A percentile compares a stretch with the other conserved stretches of the same genome.
Conservation (phyloP, 768 basidiomycete species). For the Suillus clintonianus region DNA sequence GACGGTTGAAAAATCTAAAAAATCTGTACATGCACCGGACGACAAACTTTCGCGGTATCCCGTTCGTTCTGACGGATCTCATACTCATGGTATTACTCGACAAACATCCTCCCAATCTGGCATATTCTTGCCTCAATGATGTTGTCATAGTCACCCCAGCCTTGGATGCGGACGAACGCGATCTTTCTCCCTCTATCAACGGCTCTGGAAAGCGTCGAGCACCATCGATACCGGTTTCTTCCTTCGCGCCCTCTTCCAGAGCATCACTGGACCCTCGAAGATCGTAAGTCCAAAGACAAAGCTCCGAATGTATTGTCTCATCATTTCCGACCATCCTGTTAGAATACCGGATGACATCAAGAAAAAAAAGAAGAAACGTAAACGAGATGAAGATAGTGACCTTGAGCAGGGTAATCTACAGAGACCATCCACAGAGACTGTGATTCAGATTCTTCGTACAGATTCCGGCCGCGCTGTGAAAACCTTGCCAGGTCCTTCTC, state of each 20-base stretch:
- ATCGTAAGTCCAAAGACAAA: constrained; percentile 42
- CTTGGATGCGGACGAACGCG: constrained; percentile 52
- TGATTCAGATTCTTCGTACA: constrained; percentile 23
- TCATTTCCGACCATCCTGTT: neutral
- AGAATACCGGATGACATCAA: constrained; percentile 54
- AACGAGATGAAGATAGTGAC: constrained; percentile 78
- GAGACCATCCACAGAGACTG: constrained; percentile 7
- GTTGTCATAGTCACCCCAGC: constrained; percentile 46
- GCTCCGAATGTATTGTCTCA: constrained; percentile 15
- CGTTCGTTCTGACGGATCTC: neutral
- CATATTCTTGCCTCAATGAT: constrained; percentile 10
- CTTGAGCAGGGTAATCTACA: constrained; percentile 49
- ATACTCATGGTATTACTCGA: neutral
- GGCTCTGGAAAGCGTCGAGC: constrained; percentile 48
- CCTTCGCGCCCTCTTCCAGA: constrained; percentile 50
- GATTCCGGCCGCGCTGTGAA: constrained; percentile 59
- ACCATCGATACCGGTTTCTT: constrained; percentile 45
- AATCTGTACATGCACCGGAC: constrained; percentile 5
- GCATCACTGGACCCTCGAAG: constrained; percentile 66
- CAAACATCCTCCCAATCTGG: neutral
- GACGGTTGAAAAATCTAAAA: constrained; percentile 14
- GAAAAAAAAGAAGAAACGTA: constrained; percentile 87
- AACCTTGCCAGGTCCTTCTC: constrained; percentile 52
- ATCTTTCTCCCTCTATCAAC: constrained; percentile 28
- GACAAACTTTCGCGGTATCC: neutral